These are phyloP conservation scores for Rasamsonia emersonii DNA, from an alignment of 2,329 filamentous ascomycete genomes.

Conservation along the genomic window DNA sequence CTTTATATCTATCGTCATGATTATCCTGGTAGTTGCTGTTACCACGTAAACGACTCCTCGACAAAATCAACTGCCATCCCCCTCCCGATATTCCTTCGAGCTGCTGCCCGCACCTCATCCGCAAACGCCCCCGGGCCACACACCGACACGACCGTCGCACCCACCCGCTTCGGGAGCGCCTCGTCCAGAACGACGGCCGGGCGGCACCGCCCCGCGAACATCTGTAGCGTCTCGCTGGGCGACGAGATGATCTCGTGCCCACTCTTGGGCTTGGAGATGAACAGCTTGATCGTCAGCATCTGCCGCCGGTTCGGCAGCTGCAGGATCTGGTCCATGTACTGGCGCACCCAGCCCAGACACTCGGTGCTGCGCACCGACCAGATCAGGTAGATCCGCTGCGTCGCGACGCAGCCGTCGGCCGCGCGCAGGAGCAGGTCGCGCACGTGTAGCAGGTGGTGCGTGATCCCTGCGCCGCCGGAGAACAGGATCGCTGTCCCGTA, in stretches of 20 bases:
- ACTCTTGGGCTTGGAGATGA: conserved; percentile 52
- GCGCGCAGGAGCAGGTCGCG: conserved; percentile 49
- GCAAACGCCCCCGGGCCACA: conserved; percentile 57
- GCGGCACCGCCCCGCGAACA: conserved; percentile 53
- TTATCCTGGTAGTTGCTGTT: conserved; percentile 6
- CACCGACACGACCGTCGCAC: conserved; percentile 53
- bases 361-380: conserved; percentile 56
- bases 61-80: conserved; percentile 52
- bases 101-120: conserved; percentile 51
- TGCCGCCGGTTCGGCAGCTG: conserved; percentile 51
- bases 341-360: conserved; percentile 53
- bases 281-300: conserved; percentile 52
- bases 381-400: conserved; percentile 52
- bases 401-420: conserved; percentile 45
- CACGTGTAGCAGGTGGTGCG: conserved; percentile 55
- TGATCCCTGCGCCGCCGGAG: conserved; percentile 58
- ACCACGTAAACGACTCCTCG: conserved; percentile 60
- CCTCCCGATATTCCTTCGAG: conserved; percentile 42
- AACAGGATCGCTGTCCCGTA: conserved; percentile 60
- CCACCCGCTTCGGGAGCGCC: conserved; percentile 46
- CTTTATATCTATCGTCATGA: too few species aligned
- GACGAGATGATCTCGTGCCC: conserved; percentile 46
- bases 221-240: conserved; percentile 51
- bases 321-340: conserved; percentile 59
- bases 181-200: conserved; percentile 49